phyloP scores from a whole-genome alignment of 176 grass and related monocot genomes.

The Triticum urartu region DNA sequence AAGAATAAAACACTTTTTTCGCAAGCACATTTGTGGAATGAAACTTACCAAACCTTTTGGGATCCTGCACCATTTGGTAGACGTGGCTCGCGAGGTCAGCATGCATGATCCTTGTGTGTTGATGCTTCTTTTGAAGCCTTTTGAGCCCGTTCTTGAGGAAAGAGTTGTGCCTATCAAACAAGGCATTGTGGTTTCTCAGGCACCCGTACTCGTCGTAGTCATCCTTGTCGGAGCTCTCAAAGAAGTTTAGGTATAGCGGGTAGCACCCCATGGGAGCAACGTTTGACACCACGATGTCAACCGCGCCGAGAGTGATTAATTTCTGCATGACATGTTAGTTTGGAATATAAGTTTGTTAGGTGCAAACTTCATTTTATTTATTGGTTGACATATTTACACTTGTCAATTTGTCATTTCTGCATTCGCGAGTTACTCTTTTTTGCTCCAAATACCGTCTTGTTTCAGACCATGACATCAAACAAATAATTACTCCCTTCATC shows the following conservation, averaged over 20 bases:
- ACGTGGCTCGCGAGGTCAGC: neutral
- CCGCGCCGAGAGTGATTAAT: neutral
- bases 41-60: neutral
- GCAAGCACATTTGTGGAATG: neutral
- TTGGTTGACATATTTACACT: neutral
- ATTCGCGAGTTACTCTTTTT: neutral
- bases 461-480: no score
- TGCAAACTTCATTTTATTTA: neutral
- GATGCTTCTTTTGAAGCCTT: neutral
- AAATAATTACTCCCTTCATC: no score
- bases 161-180: neutral
- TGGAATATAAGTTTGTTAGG: neutral
- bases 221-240: neutral
- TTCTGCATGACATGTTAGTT: neutral
- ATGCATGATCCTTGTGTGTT: neutral
- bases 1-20: neutral
- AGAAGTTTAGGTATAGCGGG: neutral
- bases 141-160: neutral
- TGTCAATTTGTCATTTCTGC: neutral
- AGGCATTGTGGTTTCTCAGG: neutral
- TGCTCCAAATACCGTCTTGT: neutral
- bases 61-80: conserved; percentile 2
- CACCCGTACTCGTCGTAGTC: neutral
- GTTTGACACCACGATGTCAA: neutral
- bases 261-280: neutral